Evolutionary conservation across 306 rosid genomes (phyloP).

Genomic region (Quercus engelmannii): DNA sequence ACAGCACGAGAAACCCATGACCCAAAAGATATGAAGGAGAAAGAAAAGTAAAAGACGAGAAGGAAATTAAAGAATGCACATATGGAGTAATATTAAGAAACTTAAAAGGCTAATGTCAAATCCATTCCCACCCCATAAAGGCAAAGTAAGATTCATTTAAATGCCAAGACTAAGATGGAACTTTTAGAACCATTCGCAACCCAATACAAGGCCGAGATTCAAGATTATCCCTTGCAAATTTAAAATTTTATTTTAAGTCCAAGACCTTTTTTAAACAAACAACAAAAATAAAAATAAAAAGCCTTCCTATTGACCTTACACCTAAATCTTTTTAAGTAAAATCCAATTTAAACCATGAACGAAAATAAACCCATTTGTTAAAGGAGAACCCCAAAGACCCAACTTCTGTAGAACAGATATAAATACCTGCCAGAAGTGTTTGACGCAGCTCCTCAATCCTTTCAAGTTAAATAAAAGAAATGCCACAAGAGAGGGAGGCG

Average conservation of each 20-base stretch:
- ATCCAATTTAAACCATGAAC: background rate
- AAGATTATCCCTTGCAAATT: background rate
- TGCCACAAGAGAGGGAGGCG: conserved; percentile 43
- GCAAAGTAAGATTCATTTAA: background rate
- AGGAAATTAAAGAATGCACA: background rate
- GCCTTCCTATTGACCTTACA: background rate
- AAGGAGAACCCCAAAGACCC: conserved; percentile 19
- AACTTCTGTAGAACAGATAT: conserved; percentile 58
- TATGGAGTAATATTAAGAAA: background rate
- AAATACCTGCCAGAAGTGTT: conserved; percentile 64
- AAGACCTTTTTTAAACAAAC: background rate
- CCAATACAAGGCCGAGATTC: background rate
- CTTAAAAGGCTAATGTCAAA: background rate
- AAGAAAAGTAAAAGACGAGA: background rate
- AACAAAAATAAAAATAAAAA: background rate
- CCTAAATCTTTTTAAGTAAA: background rate
- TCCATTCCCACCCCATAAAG: background rate
- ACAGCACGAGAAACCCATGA: background rate
- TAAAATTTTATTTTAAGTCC: background rate
- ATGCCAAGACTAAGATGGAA: background rate
- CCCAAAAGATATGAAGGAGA: background rate
- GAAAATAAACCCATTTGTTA: background rate
- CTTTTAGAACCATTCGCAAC: background rate
- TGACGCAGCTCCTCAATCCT: conserved; percentile 49
- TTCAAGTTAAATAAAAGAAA: conserved; percentile 34